phyloP scores from a whole-genome alignment of 495 filamentous ascomycete species.

The Parathielavia hyrcaniae region DNA sequence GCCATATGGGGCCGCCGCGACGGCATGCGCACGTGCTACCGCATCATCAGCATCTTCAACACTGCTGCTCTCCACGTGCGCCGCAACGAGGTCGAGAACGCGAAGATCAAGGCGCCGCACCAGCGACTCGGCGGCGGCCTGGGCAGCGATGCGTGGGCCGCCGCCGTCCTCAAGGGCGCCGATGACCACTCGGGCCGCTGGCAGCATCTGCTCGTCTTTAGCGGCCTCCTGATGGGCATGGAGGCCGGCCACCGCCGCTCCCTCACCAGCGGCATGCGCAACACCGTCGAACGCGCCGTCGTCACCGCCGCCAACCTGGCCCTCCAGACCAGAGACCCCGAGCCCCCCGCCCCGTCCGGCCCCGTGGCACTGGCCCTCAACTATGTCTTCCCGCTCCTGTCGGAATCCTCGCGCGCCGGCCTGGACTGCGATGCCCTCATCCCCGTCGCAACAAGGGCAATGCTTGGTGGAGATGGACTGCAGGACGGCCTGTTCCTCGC shows the following conservation, averaged over 20 bases:
- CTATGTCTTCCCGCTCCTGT: constrained; percentile 70
- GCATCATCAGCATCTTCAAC: constrained; percentile 82
- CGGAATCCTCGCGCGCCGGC: constrained; percentile 46
- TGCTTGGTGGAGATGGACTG: constrained; percentile 66
- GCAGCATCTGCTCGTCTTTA: constrained; percentile 78
- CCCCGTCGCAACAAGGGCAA: constrained; percentile 59
- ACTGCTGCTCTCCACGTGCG: constrained; percentile 65
- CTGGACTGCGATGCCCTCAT: constrained; percentile 73
- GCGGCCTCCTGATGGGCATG: constrained; percentile 76
- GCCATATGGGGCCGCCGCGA: constrained; percentile 70
- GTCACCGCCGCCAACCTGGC: constrained; percentile 74
- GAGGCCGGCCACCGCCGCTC: constrained; percentile 60
- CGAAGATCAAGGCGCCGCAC: constrained; percentile 36
- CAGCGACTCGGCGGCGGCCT: constrained; percentile 42
- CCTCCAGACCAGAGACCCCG: constrained; percentile 34
- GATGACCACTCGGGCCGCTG: constrained; percentile 79
- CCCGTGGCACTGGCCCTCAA: constrained; percentile 69
- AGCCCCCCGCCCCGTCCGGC: constrained; percentile 50
- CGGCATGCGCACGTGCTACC: constrained; percentile 64
- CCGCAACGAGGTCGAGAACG: constrained; percentile 48
- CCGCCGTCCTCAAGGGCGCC: constrained; percentile 73
- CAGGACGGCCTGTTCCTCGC: constrained; percentile 77
- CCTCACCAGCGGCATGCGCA: constrained; percentile 55
- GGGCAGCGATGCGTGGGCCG: constrained; percentile 70
- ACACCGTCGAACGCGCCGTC: constrained; percentile 69